Evolutionary conservation across 2,329 filamentous ascomycete species (phyloP), one percentile per base, ranked within the genome.

Genomic region (Chaetothyriales sp.): DNA sequence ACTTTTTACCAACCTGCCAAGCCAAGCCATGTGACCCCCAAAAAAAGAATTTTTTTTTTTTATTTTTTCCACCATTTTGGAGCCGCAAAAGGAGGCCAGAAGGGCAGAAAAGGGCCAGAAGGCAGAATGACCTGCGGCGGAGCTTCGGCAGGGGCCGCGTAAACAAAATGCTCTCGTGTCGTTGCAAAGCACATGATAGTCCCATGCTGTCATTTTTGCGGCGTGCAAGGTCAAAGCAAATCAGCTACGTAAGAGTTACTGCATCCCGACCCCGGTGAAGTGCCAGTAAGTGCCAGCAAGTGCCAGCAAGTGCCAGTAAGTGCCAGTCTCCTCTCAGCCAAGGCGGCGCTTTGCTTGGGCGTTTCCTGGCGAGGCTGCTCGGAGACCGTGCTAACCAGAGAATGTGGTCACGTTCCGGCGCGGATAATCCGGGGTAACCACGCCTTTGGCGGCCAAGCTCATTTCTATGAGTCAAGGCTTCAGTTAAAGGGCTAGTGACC

Each of bases 401-500:
- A 15, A 39, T 10, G 10, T 15, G 32, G 3, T 39, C 32, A 39
- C 32, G 32, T 39, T 39, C 15, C 10, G 12, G 32, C 8, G 32
- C 32, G 32, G 32, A 39, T 39, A 39, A 39, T 39, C 32, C 32
- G 32, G 32, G 32, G 32, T 39, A 39, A 39, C 12, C 32, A 15
- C 32, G 32, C 32, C 10, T 4, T 5, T 4, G 15, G 12, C 10
- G 20, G 47, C 51, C 46, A 51, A 53, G 49, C 44, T 46, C 47
- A 47, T 36, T 39, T 49, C 12, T 44, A 47, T 55, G 55, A 56
- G 47, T 56, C 54, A 56, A 50, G 53, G 32, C 49, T 57, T 49
- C 55, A 52, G 55, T 57, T 57, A 55, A 52, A 52, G 51, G 55
- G 52, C 54, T 57, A 57, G 55, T 32, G 51, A 51, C 49, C 53